Base-by-base conservation (phyloP, 2,329 filamentous ascomycete genomes). In the Neospermospora avenae region DNA sequence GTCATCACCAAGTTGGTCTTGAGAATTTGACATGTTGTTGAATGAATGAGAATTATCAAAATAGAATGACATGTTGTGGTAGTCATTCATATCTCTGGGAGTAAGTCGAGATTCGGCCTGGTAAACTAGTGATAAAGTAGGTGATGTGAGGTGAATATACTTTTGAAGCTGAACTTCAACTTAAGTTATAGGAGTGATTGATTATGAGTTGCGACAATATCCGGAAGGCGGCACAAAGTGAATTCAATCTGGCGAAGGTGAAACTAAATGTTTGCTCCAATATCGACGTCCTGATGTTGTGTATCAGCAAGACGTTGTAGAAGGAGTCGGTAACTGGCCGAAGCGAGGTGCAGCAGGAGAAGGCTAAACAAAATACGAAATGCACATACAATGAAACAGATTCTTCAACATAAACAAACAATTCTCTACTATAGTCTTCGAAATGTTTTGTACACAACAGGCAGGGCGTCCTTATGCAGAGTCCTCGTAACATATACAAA, bases 401-500 rank as follows among this genome's bases (percentile, higher is more conserved):
- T 7, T 31, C 18, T 20, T 60, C 31, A 49, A 58, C 55, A 62
- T 57, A 57, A 63, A 65, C 63, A 63, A 63, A 57, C 16, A 18
- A 22, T 3, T 18, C 20, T 18, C 20, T 22, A 14, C 45, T 37
- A 25, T n/a, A 49, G 35, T 11, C 28, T 22, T n/a, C 31, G 52
- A 42, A 24, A 37, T 18, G 35, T 34, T 55, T 39, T 57, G 57
- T 60, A 49, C 42, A 57, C 54, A 56, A 31, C 60, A 45, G 58
- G 53, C 60, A 45, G 58, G 53, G 60, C 58, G 54, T 57, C 37
- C 45, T 63, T 63, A 63, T 63, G 59, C 56, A 63, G 60, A 63
- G 60, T 22, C 44, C 44, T 28, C 49, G 42, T 24, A 54, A 58
- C 53, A 59, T 51, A 60, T 57, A 64, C 56, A 65, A 37, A 46